Percentiles rank a stretch among this genome's conserved stretches.
Conservation (phyloP, 768 basidiomycete species). For the Galerina sulciceps region DNA sequence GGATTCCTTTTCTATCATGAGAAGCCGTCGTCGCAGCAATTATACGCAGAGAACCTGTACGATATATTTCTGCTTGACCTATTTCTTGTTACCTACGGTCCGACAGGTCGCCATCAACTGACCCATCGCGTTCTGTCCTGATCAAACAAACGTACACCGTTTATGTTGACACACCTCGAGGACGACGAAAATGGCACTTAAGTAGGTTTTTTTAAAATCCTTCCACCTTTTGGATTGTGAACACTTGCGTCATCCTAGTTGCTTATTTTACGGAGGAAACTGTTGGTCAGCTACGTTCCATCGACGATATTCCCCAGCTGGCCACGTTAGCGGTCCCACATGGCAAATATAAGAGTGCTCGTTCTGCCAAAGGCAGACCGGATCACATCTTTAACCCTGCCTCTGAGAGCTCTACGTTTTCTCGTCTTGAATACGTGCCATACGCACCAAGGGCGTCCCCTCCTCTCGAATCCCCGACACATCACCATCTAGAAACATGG, state of each 20-base stretch:
- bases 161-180: conserved; percentile 67
- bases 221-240: background rate
- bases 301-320: conserved; percentile 65
- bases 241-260: conserved; percentile 42
- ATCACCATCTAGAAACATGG: conserved; percentile 18
- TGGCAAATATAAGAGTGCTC: conserved; percentile 73
- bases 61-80: conserved; percentile 27
- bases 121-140: conserved; percentile 45
- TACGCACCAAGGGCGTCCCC: conserved; percentile 38
- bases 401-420: conserved; percentile 37
- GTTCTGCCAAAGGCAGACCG: conserved; percentile 61
- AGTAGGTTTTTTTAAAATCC: conserved; percentile 46
- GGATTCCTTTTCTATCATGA: conserved; percentile 85
- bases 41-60: conserved; percentile 52
- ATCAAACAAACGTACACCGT: conserved; percentile 87
- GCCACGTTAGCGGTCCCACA: conserved; percentile 60
- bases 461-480: conserved; percentile 20
- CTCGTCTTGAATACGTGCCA: conserved; percentile 49
- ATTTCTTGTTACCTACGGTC: background rate
- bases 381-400: conserved; percentile 55
- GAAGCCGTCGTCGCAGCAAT: conserved; percentile 57
- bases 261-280: conserved; percentile 83
- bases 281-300: conserved; percentile 57
- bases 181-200: conserved; percentile 81
- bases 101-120: conserved; percentile 32